Evolutionary conservation across 2,329 filamentous ascomycete genomes (phyloP), one percentile per base, ranked within the genome.

Genomic region (Claviceps paspali): DNA sequence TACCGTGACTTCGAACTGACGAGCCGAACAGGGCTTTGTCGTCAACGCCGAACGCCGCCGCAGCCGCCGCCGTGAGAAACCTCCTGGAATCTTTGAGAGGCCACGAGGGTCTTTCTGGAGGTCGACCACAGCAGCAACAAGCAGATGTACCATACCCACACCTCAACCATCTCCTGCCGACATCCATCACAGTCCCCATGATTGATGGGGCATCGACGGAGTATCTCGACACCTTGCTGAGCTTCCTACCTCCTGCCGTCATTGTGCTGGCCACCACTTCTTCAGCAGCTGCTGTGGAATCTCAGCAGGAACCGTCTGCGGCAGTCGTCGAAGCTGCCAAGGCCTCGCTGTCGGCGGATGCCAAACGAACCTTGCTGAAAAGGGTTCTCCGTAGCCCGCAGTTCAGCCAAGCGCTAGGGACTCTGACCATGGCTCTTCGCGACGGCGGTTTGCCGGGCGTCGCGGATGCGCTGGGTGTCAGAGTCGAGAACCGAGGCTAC

Each of bases 401-500:
- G 53, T 86, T 98, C 52, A 74, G 76, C 42, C 91, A 96, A 57
- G 88, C 84, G 47, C 61, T 95, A 28, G 74, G 76, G 1, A 91
- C 82, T 53, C 62, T 98, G 48, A 94, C 86, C 0, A 76, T 86
- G 58, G 91, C 91, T 10, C 65, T 98, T 38, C 70, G 86, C 40
- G 88, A 96, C 49, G 91, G 91, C 10, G 91, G 88, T 0, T 61
- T 98, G 40, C 87, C 88, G 4, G 92, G 79, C 48, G 81, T 98
- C 45, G 81, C 85, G 6, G 86, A 93, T 49, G 88, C 87, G 4
- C 64, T 98, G 28, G 73, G 77, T 6, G 73, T 96, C 41, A 75
- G 76, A 47, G 75, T 98, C 15, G 72, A 80, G 51, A 85, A 94
- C 53, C 81, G 81, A n/a, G 88, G 88, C 3, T 81, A 82, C 45